A percentile compares a stretch with the other conserved stretches of the same genome.
Evolutionary conservation across 306 rosid species (phyloP).

Genomic region (Prosopis cineraria): DNA sequence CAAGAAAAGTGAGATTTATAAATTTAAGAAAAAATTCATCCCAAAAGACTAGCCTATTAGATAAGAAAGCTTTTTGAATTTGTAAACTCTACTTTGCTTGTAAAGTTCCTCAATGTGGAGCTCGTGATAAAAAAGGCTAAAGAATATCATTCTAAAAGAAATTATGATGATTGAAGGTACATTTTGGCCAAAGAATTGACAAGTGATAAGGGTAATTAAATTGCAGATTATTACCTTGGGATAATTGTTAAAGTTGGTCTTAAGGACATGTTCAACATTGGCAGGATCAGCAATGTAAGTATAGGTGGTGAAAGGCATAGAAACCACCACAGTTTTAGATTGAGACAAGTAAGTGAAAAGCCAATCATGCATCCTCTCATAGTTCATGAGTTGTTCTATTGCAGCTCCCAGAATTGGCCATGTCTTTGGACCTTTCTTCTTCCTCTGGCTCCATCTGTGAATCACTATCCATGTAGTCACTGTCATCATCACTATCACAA

Average conservation of each 20-base stretch:
- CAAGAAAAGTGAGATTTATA: too few species aligned
- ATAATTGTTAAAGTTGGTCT: constrained; percentile 83
- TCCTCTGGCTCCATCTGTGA: constrained; percentile 76
- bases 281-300: constrained; percentile 93
- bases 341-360: constrained; percentile 59
- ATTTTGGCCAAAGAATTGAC: too few species aligned
- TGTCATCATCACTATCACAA: constrained; percentile 42
- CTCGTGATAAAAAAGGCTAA: too few species aligned
- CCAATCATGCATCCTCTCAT: constrained; percentile 93
- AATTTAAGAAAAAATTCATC: too few species aligned
- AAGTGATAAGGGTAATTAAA: too few species aligned
- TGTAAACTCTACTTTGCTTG: too few species aligned
- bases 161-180: too few species aligned
- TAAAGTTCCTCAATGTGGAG: too few species aligned
- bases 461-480: constrained; percentile 59
- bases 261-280: constrained; percentile 83
- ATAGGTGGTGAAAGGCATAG: constrained; percentile 87
- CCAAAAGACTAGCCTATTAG: too few species aligned
- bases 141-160: too few species aligned
- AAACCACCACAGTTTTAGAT: constrained; percentile 73
- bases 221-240: constrained; percentile 71
- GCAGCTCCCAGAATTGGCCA: constrained; percentile 94
- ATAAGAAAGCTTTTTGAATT: too few species aligned
- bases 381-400: constrained; percentile 72
- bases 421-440: constrained; percentile 77